A percentile compares a stretch with the other conserved stretches of the same genome.
Evolutionary conservation across 495 filamentous ascomycete genomes (phyloP).

Genomic region (Amorphotheca resinae): DNA sequence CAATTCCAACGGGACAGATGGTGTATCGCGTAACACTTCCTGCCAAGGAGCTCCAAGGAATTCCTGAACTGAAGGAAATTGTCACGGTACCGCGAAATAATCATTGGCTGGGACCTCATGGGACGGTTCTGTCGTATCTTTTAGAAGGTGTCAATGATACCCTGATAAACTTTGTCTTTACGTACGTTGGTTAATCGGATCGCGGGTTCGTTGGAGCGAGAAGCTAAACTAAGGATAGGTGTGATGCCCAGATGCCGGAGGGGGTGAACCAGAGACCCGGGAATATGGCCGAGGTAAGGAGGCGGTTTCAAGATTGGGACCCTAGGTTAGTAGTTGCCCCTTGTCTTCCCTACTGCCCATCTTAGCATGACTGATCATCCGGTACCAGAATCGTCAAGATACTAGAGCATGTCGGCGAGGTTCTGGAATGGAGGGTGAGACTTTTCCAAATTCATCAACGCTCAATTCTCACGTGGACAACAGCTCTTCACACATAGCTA

Average conservation of each 20-base stretch:
- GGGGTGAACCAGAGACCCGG: conserved; percentile 24
- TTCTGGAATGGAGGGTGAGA: conserved; percentile 20
- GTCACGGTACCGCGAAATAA: conserved; percentile 45
- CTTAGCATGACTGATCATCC: not conserved
- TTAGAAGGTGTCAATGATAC: conserved; percentile 37
- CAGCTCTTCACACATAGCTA: conserved; percentile 44
- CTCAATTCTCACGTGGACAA: conserved; percentile 49
- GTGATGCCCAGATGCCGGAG: conserved; percentile 14
- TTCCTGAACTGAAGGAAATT: conserved; percentile 34
- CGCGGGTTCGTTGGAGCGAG: no score
- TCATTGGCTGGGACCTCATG: conserved; percentile 53
- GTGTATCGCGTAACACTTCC: conserved; percentile 50
- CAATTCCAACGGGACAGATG: conserved; percentile 50
- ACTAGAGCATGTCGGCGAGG: conserved; percentile 12
- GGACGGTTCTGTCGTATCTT: conserved; percentile 53
- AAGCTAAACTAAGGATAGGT: no score
- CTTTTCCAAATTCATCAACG: conserved; percentile 30
- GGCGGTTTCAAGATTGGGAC: conserved; percentile 47
- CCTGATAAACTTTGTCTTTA: conserved; percentile 54
- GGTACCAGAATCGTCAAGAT: conserved; percentile 8
- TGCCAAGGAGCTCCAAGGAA: conserved; percentile 36
- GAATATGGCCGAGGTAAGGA: conserved; percentile 51
- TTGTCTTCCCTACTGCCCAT: not conserved
- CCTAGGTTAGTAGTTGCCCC: conserved; percentile 25
- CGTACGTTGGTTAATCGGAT: conserved; percentile 58